A percentile compares a stretch with the other conserved stretches of the same genome.
phyloP scores from a whole-genome alignment of 2,329 filamentous ascomycete genomes.

The Helotiales sp. region DNA sequence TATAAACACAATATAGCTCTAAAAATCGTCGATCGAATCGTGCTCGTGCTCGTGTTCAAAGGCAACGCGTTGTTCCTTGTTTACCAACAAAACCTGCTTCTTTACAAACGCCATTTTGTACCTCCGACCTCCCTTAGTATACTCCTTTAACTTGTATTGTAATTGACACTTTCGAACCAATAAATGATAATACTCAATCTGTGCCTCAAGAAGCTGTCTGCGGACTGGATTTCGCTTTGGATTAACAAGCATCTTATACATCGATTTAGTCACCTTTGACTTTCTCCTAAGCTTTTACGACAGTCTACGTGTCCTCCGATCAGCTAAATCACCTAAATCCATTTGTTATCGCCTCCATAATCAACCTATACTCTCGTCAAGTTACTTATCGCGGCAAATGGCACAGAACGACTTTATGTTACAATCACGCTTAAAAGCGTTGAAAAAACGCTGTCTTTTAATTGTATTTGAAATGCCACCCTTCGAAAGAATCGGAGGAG shows the following conservation, averaged over 20 bases:
- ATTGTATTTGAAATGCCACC: neutral
- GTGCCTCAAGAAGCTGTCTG: conserved; percentile 16
- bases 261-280: neutral
- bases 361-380: neutral
- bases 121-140: conserved; percentile 14
- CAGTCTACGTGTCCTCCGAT: neutral
- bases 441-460: neutral
- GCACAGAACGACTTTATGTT: neutral
- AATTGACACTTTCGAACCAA: conserved; percentile 11
- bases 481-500: neutral
- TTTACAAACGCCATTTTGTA: conserved; percentile 21
- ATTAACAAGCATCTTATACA: conserved; percentile 10
- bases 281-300: neutral
- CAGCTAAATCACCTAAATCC: neutral
- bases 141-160: conserved; percentile 14
- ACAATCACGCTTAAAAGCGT: neutral
- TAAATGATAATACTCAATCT: conserved; percentile 22
- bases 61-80: neutral
- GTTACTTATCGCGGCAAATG: neutral
- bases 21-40: conserved; percentile 17
- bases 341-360: neutral
- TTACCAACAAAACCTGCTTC: conserved; percentile 19
- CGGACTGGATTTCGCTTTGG: conserved; percentile 17
- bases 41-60: conserved; percentile 12
- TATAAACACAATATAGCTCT: conserved; percentile 21